These are phyloP conservation scores for Backusella westeae DNA, from an alignment of 192 early-diverging fungal genomes.

Conservation along the genomic window DNA sequence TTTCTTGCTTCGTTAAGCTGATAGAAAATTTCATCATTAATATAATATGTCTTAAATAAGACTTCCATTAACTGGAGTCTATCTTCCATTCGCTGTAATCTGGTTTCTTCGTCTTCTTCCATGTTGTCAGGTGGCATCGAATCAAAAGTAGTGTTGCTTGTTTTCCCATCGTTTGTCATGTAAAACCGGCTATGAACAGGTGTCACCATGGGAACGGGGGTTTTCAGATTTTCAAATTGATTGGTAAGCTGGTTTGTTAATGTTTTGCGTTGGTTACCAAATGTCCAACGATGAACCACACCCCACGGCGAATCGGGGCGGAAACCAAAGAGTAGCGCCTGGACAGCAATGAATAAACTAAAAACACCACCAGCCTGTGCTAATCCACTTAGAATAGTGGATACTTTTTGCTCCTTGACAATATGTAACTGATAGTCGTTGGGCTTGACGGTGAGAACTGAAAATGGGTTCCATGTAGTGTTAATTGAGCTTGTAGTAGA, in stretches of 20 bases:
- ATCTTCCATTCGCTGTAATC: slow-evolving; percentile 15
- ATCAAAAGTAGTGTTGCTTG: neutral
- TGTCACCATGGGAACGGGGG: neutral
- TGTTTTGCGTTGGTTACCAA: neutral
- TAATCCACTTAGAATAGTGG: neutral
- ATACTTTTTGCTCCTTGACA: neutral
- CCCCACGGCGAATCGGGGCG: slow-evolving; percentile 17
- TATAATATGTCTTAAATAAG: slow-evolving; percentile 12
- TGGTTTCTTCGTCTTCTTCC: neutral
- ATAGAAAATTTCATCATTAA: slow-evolving; percentile 6
- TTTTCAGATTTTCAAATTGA: neutral
- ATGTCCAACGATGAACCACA: slow-evolving; percentile 10
- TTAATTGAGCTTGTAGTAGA: neutral
- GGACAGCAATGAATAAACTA: slow-evolving; percentile 6
- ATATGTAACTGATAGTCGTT: neutral
- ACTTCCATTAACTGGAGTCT: slow-evolving; percentile 12
- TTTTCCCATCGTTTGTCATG: neutral
- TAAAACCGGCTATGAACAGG: neutral
- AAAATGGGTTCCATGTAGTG: neutral
- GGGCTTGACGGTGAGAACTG: neutral
- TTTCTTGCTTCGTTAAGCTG: slow-evolving; percentile 2
- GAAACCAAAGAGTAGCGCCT: slow-evolving; percentile 10
- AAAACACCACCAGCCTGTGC: slow-evolving; percentile 12
- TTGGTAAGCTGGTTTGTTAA: neutral
- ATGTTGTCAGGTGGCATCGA: neutral